These are phyloP conservation scores for Pichia terricola DNA, from an alignment of 1,139 yeast species.

Conservation along the genomic window DNA sequence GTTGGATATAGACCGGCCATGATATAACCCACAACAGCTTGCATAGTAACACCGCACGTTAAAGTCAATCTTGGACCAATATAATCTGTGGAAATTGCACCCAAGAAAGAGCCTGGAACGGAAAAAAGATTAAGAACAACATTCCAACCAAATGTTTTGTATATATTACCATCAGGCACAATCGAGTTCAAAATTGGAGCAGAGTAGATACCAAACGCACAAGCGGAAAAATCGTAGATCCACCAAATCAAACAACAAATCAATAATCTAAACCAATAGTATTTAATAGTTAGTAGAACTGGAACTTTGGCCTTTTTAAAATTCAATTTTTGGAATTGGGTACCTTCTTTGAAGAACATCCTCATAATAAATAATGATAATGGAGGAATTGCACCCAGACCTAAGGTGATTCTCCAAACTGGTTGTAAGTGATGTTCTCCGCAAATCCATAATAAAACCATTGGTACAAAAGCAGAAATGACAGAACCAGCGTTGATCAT, in stretches of 20 bases:
- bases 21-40: conserved; percentile 74
- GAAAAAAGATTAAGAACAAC: conserved; percentile 81
- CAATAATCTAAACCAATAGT: conserved; percentile 73
- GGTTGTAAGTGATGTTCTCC: conserved; percentile 58
- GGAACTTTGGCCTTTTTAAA: conserved; percentile 63
- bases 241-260: conserved; percentile 79
- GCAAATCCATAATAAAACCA: conserved; percentile 80
- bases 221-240: conserved; percentile 77
- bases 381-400: conserved; percentile 89
- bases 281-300: conserved; percentile 57
- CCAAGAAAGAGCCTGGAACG: conserved; percentile 80
- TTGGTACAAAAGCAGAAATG: conserved; percentile 72
- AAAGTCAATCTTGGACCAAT: conserved; percentile 81
- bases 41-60: conserved; percentile 55
- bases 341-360: conserved; percentile 63
- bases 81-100: conserved; percentile 73
- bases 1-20: conserved; percentile 68
- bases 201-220: conserved; percentile 81
- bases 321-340: conserved; percentile 57
- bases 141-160: conserved; percentile 85
- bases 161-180: conserved; percentile 53
- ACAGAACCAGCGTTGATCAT: conserved; percentile 89
- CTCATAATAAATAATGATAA: conserved; percentile 67
- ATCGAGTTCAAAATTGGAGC: conserved; percentile 51
- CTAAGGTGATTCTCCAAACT: conserved; percentile 86